phyloP scores from a whole-genome alignment of 192 early-diverging fungal species.

The Spinellus fusiger region DNA sequence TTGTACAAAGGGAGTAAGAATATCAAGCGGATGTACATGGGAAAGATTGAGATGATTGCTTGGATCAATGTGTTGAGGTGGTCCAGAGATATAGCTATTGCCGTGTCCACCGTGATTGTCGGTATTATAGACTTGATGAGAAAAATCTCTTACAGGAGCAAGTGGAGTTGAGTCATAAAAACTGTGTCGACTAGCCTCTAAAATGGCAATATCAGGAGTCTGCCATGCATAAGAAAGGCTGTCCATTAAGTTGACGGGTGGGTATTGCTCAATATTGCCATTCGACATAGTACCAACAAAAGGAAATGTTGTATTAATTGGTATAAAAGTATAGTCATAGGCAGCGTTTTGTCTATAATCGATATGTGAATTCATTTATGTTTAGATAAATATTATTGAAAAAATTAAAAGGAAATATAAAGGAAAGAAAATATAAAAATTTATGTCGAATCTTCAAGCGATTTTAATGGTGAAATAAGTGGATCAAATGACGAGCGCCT shows the following conservation, averaged over 20 bases:
- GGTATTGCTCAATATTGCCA: no score
- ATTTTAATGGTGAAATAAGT: constrained; percentile 17
- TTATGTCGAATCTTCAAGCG: not conserved
- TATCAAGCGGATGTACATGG: constrained; percentile 9
- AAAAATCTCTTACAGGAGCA: not conserved
- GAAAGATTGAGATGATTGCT: not conserved
- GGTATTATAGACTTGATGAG: not conserved
- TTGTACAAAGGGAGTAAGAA: constrained; percentile 5
- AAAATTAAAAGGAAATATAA: constrained; percentile 8
- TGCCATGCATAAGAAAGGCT: no score
- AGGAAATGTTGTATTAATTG: no score
- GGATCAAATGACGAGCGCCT: constrained; percentile 21
- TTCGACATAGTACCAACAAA: no score
- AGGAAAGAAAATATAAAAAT: not conserved
- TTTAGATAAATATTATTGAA: not conserved
- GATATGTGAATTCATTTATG: constrained; percentile 7
- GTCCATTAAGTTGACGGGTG: no score
- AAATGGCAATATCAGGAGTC: no score
- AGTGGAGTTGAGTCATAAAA: not conserved
- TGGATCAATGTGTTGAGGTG: not conserved
- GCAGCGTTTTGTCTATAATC: no score
- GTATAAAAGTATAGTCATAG: no score
- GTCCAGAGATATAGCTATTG: not conserved
- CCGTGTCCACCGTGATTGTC: not conserved
- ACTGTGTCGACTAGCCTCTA: no score